These are phyloP conservation scores for Pleurotus platypus DNA, from an alignment of 768 basidiomycete genomes.

Conservation along the genomic window DNA sequence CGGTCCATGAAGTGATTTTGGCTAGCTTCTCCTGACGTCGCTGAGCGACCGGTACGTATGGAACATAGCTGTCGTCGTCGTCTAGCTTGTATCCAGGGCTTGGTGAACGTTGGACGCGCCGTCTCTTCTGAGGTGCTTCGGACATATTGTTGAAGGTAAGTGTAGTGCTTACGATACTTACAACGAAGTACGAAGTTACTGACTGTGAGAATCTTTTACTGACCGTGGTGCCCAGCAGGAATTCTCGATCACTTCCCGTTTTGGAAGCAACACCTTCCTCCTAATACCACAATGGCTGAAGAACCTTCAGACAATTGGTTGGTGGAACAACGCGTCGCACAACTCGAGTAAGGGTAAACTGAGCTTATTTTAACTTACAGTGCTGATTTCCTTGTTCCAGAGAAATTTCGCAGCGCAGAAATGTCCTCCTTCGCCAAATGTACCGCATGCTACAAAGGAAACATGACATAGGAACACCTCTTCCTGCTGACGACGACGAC, in stretches of 20 bases:
- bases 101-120: constrained; percentile 51
- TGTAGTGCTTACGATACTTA: background rate
- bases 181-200: background rate
- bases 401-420: constrained; percentile 59
- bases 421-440: constrained; percentile 71
- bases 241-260: no score
- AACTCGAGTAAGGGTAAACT: constrained; percentile 32
- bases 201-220: background rate
- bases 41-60: constrained; percentile 86
- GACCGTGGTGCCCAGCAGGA: background rate
- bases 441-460: constrained; percentile 59
- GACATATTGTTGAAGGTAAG: constrained; percentile 12
- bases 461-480: constrained; percentile 37
- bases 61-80: constrained; percentile 67
- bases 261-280: background rate
- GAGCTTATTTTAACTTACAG: constrained; percentile 6
- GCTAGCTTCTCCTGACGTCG: constrained; percentile 79
- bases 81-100: constrained; percentile 62
- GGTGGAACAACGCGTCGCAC: constrained; percentile 41
- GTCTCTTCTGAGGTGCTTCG: constrained; percentile 45
- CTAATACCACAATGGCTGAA: constrained; percentile 9
- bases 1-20: constrained; percentile 63
- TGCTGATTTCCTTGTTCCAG: constrained; percentile 26
- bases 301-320: constrained; percentile 26
- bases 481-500: constrained; percentile 34